Evolutionary conservation across 768 basidiomycete species (phyloP).

Genomic region (Dictyophora rubrovolvata): DNA sequence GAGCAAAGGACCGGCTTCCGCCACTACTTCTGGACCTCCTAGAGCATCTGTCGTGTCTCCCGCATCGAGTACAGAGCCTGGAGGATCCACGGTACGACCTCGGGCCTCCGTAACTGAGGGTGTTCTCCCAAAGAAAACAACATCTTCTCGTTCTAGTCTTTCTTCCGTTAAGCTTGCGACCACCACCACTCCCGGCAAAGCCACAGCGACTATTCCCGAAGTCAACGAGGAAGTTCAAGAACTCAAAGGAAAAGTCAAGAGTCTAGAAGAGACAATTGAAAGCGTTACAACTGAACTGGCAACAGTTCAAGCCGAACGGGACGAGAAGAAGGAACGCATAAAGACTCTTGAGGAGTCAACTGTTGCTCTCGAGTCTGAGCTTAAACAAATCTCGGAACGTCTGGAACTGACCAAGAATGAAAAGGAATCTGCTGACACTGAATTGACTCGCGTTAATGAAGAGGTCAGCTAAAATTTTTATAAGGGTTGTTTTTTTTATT

Average conservation of each 20-base stretch:
- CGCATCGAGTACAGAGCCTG: conserved; percentile 27
- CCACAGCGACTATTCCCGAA: conserved; percentile 27
- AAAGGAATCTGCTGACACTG: conserved; percentile 18
- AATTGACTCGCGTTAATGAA: conserved; percentile 33
- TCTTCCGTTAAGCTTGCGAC: conserved; percentile 17
- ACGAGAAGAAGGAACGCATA: conserved; percentile 34
- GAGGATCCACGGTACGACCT: conserved; percentile 34
- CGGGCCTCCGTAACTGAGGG: conserved; percentile 62
- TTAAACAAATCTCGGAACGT: conserved; percentile 32
- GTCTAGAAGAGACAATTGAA: conserved; percentile 44
- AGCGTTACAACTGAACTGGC: conserved; percentile 42
- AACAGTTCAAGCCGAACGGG: conserved; percentile 33
- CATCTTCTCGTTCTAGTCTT: conserved; percentile 35
- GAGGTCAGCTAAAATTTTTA: conserved; percentile 34
- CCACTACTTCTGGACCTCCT: conserved; percentile 25
- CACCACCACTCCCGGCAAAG: conserved; percentile 27
- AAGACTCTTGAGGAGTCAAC: conserved; percentile 42
- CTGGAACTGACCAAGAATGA: conserved; percentile 28
- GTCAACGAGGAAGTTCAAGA: conserved; percentile 48
- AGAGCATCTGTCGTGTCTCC: conserved; percentile 51
- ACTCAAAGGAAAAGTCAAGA: conserved; percentile 39
- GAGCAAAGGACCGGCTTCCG: conserved; percentile 23
- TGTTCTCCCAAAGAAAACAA: conserved; percentile 33
- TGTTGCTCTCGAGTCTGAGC: conserved; percentile 35
- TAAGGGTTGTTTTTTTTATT: background rate